Conservation (phyloP, 306 rosid species). For the Canavalia ensiformis region DNA sequence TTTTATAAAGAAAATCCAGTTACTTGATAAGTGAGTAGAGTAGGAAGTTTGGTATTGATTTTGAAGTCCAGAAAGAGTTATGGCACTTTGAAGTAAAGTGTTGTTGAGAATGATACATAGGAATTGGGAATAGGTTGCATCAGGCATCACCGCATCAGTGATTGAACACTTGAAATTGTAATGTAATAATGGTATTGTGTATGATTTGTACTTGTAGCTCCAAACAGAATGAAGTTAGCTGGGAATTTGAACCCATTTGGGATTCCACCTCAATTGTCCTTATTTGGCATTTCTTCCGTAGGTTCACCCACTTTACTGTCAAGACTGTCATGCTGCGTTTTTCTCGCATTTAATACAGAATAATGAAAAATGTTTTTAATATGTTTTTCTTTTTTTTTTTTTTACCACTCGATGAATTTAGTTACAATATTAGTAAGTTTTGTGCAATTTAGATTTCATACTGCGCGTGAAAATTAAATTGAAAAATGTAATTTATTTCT, state of each 20-base stretch:
- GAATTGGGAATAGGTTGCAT: conserved; percentile 1
- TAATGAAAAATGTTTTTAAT: not conserved
- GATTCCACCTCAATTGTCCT: conserved; percentile 15
- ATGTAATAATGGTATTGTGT: conserved; percentile 1
- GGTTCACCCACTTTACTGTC: not conserved
- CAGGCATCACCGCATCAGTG: not conserved
- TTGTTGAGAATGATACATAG: not conserved
- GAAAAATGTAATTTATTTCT: no score
- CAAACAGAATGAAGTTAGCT: not conserved
- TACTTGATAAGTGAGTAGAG: not conserved
- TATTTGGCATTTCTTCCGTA: conserved; percentile 13
- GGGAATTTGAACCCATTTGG: not conserved
- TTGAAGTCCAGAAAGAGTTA: not conserved
- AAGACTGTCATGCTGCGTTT: not conserved
- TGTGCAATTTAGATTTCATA: not conserved
- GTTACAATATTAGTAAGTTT: not conserved
- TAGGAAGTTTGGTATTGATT: not conserved
- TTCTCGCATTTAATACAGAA: not conserved
- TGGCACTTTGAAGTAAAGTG: not conserved
- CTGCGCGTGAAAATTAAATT: no score
- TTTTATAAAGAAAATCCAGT: not conserved
- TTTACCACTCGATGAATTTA: not conserved
- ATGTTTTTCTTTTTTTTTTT: no score
- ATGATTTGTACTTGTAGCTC: conserved; percentile 4
- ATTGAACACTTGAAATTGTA: conserved; percentile 18